Percentiles rank a stretch among this genome's conserved stretches.
phyloP scores from a whole-genome alignment of 345 rosid species.

The Sisymbrium irio region DNA sequence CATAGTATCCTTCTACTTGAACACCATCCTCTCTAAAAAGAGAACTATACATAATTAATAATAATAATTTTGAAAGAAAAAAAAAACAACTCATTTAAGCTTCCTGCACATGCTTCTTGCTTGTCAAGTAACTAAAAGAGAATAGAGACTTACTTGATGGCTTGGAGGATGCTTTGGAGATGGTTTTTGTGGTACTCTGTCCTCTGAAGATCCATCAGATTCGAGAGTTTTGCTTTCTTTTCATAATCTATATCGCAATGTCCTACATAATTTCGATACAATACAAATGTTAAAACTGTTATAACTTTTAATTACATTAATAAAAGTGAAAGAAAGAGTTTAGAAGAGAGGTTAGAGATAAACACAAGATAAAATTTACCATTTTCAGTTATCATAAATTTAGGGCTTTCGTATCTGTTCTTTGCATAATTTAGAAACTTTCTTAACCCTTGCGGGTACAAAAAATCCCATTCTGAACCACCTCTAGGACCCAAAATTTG shows the following conservation, averaged over 20 bases:
- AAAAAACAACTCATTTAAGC: background rate
- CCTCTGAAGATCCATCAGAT: slow-evolving; percentile 29
- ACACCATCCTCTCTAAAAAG: slow-evolving; percentile 40
- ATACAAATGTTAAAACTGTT: background rate
- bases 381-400: slow-evolving; percentile 49
- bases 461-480: slow-evolving; percentile 34
- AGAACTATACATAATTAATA: background rate
- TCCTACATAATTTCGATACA: background rate
- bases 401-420: slow-evolving; percentile 32
- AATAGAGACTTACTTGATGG: slow-evolving; percentile 12
- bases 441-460: slow-evolving; percentile 42
- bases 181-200: slow-evolving; percentile 28
- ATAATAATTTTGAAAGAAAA: background rate
- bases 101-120: background rate
- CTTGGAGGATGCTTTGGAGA: slow-evolving; percentile 24
- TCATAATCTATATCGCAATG: slow-evolving; percentile 21
- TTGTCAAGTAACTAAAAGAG: background rate
- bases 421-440: slow-evolving; percentile 37
- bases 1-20: slow-evolving; percentile 49
- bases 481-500: slow-evolving; percentile 32
- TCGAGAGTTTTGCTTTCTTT: slow-evolving; percentile 17
- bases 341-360: background rate
- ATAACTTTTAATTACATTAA: background rate
- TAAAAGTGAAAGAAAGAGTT: too few relatives aligned
- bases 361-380: slow-evolving; percentile 23